Evolutionary conservation across 2,329 filamentous ascomycete species (phyloP).

Genomic region (Thermoascus crustaceus): DNA sequence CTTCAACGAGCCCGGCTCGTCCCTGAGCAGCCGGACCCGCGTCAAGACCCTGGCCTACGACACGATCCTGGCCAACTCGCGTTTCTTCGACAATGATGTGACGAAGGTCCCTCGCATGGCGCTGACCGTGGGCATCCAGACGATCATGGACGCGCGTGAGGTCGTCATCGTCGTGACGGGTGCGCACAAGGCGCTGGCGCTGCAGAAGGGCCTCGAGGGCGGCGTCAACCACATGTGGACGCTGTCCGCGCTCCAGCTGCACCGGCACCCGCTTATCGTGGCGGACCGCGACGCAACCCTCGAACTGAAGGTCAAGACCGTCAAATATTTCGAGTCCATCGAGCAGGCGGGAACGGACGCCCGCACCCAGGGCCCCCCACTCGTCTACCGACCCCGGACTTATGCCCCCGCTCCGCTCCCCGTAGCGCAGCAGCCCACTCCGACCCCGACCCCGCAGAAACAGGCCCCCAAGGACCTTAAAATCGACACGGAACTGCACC

Average conservation of each 20-base stretch:
- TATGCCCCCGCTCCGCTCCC: conserved; percentile 25
- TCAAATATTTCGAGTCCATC: conserved; percentile 66
- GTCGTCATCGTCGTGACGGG: conserved; percentile 77
- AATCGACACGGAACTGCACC: conserved; percentile 37
- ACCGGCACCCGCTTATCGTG: conserved; percentile 73
- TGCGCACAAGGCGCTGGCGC: conserved; percentile 68
- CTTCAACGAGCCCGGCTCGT: conserved; percentile 83
- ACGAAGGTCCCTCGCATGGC: conserved; percentile 71
- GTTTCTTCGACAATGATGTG: conserved; percentile 72
- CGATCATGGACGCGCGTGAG: conserved; percentile 70
- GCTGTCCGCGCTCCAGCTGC: conserved; percentile 69
- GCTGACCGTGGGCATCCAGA: conserved; percentile 76
- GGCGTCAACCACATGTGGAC: conserved; percentile 90
- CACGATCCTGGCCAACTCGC: conserved; percentile 75
- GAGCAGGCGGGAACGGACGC: conserved; percentile 52
- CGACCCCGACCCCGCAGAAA: conserved; percentile 19
- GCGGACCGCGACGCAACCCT: conserved; percentile 73
- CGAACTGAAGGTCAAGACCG: conserved; percentile 65
- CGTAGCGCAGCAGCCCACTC: conserved; percentile 17
- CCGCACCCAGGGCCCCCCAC: conserved; percentile 34
- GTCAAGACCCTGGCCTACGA: conserved; percentile 84
- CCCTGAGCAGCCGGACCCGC: conserved; percentile 65
- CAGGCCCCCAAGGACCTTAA: conserved; percentile 33
- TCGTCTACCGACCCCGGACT: conserved; percentile 32
- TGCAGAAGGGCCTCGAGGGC: conserved; percentile 73